Evolutionary conservation across 2,329 filamentous ascomycete species (phyloP), one percentile per base, ranked within the genome.

Genomic region (Cytospora piceicola): DNA sequence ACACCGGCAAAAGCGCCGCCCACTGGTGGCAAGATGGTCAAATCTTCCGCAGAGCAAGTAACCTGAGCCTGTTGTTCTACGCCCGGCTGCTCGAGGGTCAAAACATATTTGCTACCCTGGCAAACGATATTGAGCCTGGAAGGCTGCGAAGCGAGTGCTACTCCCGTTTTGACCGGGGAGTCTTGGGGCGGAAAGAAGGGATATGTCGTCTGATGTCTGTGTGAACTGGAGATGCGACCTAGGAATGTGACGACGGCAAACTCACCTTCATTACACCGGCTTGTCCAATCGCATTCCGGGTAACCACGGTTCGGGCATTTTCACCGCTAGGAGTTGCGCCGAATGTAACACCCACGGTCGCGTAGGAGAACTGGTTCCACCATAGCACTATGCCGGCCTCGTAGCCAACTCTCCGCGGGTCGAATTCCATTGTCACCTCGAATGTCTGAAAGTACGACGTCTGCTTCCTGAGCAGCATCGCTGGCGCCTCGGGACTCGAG

Each of bases 401-500:
- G 3, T 80, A 80, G 1, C 78, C 75, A 4, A 71, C 53, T 4
- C 76, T 75, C 0, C 72, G 74, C 0, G 83, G 83, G 0, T 73
- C 69, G 66, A 87, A 88, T 0, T 78, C 75, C 15, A 87, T 71
- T 2, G 73, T 76, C 0, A 78, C 79, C 29, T 76, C 72, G 71
- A 82, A 86, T 0, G 68, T 74, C 53, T 81, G 80, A 22, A 70
- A 71, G 12, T 77, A 80, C 0, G 79, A 76, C 0, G 75, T 78
- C 70, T 88, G 85, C 65, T 87, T 87, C 11, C 85, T 78, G 2
- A 87, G 72, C 3, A 87, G 77, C 69, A 86, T 77, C 0, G 84
- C 81, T 0, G 85, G 83, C 24, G 79, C 79, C 22, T 81, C 79
- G 0, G 84, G 83, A 14, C 78, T 79, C 0, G 77, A 79, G 0